phyloP scores from a whole-genome alignment of 2,329 filamentous ascomycete species.

The Xylaria multiplex region DNA sequence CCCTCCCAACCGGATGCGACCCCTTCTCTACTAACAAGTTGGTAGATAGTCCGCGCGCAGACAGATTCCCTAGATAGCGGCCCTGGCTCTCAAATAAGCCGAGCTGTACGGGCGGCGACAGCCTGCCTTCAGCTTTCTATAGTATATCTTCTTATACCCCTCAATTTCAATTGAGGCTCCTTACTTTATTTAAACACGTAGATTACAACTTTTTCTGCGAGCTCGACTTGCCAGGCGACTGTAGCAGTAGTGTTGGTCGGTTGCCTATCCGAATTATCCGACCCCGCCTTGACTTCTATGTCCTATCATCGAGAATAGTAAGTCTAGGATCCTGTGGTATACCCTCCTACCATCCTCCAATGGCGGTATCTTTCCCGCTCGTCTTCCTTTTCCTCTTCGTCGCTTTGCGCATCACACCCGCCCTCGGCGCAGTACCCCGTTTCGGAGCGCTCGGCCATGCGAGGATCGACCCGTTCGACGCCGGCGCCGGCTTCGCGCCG shows the following conservation, averaged over 20 bases:
- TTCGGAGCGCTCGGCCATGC: constrained; percentile 34
- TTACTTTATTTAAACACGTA: neutral
- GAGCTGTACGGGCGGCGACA: neutral
- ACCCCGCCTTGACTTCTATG: constrained; percentile 20
- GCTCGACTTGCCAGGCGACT: neutral
- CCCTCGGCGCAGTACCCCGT: constrained; percentile 24
- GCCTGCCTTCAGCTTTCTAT: constrained; percentile 2
- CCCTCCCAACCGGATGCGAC: constrained; percentile 22
- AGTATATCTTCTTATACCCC: neutral
- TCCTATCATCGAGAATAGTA: constrained; percentile 20
- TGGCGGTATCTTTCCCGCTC: constrained; percentile 21
- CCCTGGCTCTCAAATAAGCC: constrained; percentile 1
- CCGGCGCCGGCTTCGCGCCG: constrained; percentile 38
- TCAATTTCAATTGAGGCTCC: neutral
- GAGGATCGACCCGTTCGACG: constrained; percentile 27
- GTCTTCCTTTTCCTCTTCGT: constrained; percentile 19
- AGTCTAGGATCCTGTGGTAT: constrained; percentile 29
- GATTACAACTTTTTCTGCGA: neutral
- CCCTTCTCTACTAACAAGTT: neutral
- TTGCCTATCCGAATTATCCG: constrained; percentile 3
- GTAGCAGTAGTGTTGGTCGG: constrained; percentile 5
- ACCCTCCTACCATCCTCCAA: constrained; percentile 19
- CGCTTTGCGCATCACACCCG: constrained; percentile 13
- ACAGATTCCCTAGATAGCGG: neutral
- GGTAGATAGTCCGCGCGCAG: neutral